Conservation (phyloP, 2,329 filamentous ascomycete genomes). For the Cryphonectria carpinicola region DNA sequence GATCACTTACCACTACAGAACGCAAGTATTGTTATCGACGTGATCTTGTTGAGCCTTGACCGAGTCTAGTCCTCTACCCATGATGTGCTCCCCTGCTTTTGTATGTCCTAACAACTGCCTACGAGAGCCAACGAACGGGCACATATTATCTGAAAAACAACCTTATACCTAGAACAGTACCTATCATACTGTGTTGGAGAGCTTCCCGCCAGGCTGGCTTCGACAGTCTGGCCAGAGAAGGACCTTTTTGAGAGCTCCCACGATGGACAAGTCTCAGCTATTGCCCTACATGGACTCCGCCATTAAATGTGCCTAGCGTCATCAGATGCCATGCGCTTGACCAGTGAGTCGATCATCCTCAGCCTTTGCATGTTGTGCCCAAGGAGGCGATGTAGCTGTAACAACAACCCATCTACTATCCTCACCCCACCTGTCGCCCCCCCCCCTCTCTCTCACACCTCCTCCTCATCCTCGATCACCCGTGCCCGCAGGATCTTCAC, state of each 20-base stretch:
- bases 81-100: background rate
- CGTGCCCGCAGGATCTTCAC: conserved; percentile 78
- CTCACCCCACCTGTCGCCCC: background rate
- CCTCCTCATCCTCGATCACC: conserved; percentile 62
- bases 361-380: background rate
- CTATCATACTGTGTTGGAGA: background rate
- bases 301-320: background rate
- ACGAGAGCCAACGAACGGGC: background rate
- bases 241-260: background rate
- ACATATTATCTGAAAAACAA: background rate
- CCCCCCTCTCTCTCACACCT: background rate
- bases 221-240: background rate
- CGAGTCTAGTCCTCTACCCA: background rate
- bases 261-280: background rate
- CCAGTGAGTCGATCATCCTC: background rate
- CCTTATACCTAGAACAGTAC: background rate
- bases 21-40: background rate
- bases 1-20: background rate
- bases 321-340: background rate
- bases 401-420: background rate
- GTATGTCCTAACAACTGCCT: background rate
- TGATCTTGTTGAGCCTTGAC: background rate
- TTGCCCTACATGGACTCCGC: background rate
- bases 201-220: background rate
- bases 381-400: background rate